Evolutionary conservation across 2,329 filamentous ascomycete species (phyloP).

Genomic region (Penicillium hesseltinei): DNA sequence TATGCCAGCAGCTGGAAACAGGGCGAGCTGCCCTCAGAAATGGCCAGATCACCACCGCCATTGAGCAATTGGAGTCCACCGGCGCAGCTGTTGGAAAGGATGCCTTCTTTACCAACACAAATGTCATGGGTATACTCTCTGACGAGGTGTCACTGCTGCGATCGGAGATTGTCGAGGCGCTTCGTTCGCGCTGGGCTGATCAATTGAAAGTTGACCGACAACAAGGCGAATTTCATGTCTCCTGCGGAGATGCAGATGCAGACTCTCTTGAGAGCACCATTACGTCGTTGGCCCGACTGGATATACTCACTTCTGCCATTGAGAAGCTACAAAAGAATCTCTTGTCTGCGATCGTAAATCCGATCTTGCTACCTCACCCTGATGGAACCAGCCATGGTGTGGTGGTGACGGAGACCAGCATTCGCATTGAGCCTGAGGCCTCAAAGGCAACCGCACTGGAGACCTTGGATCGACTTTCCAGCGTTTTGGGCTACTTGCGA

Average conservation of each 20-base stretch:
- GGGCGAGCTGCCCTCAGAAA: conserved; percentile 47
- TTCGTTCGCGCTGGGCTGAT: conserved; percentile 69
- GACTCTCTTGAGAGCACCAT: conserved; percentile 33
- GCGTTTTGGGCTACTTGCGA: conserved; percentile 52
- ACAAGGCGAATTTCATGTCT: conserved; percentile 57
- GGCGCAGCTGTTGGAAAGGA: conserved; percentile 30
- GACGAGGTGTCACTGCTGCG: conserved; percentile 65
- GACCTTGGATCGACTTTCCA: conserved; percentile 45
- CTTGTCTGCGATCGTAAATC: conserved; percentile 31
- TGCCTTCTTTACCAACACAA: conserved; percentile 35
- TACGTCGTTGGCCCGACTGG: conserved; percentile 30
- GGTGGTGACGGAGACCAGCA: conserved; percentile 27
- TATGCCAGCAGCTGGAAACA: conserved; percentile 50
- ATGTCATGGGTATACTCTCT: conserved; percentile 57
- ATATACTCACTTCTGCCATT: conserved; percentile 31
- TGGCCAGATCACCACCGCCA: conserved; percentile 47
- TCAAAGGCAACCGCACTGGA: conserved; percentile 31
- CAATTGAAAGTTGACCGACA: conserved; percentile 63
- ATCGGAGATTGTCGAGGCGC: conserved; percentile 62
- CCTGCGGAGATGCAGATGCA: conserved; percentile 43
- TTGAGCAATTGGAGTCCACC: conserved; percentile 50
- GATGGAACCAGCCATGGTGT: conserved; percentile 29
- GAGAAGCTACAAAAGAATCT: conserved; percentile 37
- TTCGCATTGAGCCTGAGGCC: conserved; percentile 27
- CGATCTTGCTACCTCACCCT: conserved; percentile 30